phyloP scores from a whole-genome alignment of 1,284 basidiomycete genomes.

The Ceratobasidium sp. region DNA sequence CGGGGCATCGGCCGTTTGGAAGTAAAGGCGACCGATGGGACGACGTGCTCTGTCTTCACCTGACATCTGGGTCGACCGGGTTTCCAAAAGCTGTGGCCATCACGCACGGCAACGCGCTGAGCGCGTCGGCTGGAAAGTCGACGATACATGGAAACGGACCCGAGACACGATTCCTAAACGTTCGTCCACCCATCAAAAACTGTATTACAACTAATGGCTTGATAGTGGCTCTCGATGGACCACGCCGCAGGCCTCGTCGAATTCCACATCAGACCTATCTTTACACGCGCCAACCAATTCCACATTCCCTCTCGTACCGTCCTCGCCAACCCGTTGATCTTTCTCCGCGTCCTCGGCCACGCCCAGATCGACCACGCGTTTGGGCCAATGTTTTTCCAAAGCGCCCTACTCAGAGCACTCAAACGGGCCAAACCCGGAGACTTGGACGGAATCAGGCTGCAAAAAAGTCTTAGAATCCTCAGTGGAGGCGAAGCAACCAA shows the following conservation, averaged over 20 bases:
- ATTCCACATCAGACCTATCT: conserved; percentile 16
- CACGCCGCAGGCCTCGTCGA: conserved; percentile 11
- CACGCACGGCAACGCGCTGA: conserved; percentile 14
- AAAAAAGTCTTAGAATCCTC: background rate
- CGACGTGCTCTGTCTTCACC: conserved; percentile 14
- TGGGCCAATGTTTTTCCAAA: conserved; percentile 9
- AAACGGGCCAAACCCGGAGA: background rate
- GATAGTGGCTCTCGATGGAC: conserved; percentile 20
- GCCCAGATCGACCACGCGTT: conserved; percentile 16
- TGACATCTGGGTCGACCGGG: conserved; percentile 20
- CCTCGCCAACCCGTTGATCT: background rate
- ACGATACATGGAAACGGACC: background rate
- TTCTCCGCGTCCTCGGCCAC: conserved; percentile 5
- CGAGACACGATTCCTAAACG: conserved; percentile 17
- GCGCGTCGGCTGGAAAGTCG: conserved; percentile 7
- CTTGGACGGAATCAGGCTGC: background rate
- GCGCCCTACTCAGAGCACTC: background rate
- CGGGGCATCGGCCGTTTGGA: background rate
- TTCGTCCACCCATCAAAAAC: background rate
- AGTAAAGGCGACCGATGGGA: background rate
- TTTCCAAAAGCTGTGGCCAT: conserved; percentile 23
- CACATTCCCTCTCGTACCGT: background rate
- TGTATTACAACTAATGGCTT: background rate
- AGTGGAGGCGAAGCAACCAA: conserved; percentile 14
- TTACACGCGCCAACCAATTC: background rate